phyloP scores from a whole-genome alignment of 257 asterid species.

The Vinca minor region DNA sequence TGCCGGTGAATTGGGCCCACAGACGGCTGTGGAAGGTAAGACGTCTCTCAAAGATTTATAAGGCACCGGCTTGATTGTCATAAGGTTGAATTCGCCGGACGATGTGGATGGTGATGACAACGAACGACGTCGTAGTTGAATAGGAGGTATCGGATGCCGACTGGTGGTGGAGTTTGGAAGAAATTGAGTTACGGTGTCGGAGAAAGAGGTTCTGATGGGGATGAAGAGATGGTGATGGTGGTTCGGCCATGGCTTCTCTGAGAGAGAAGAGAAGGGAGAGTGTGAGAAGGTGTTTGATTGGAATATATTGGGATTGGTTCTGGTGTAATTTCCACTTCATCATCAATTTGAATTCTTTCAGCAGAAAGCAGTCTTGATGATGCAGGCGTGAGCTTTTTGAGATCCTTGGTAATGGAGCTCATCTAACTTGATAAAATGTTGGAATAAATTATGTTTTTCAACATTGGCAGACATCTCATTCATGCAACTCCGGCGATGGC shows the following conservation, averaged over 20 bases:
- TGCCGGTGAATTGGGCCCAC: conserved; percentile 19
- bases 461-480: too few species aligned
- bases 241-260: conserved; percentile 27
- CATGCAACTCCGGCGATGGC: too few species aligned
- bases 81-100: conserved; percentile 37
- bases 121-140: conserved; percentile 9
- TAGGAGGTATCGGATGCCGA: conserved; percentile 23
- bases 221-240: conserved; percentile 7
- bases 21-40: conserved; percentile 41
- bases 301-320: background rate
- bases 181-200: conserved; percentile 37
- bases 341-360: too few species aligned
- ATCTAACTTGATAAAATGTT: too few species aligned
- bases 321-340: too few species aligned
- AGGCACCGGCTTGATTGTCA: conserved; percentile 33
- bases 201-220: conserved; percentile 22
- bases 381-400: too few species aligned
- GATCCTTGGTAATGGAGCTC: too few species aligned
- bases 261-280: background rate
- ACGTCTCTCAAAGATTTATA: conserved; percentile 70
- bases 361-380: too few species aligned
- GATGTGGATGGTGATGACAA: conserved; percentile 28
- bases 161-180: conserved; percentile 8
- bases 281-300: background rate
- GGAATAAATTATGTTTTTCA: too few species aligned